Evolutionary conservation across 73 alveolate species (phyloP).

Genomic region (Uronychia setigera): DNA sequence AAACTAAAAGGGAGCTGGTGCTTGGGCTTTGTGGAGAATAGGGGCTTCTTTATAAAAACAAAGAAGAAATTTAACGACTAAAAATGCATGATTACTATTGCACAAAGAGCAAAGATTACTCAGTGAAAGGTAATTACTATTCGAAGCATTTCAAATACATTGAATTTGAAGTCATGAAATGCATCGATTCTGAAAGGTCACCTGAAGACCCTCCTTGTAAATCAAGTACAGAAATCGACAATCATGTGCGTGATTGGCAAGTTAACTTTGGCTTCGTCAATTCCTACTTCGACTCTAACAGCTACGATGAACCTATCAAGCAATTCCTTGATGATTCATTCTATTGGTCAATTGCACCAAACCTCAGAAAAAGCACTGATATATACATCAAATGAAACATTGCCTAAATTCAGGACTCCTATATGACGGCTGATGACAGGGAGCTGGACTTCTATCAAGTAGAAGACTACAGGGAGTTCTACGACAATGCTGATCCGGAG

Average conservation of each 20-base stretch:
- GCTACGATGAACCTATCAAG: slow-evolving; percentile 45
- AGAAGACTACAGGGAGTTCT: slow-evolving; percentile 24
- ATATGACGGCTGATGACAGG: slow-evolving; percentile 16
- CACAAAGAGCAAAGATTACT: neutral
- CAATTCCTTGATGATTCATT: slow-evolving; percentile 42
- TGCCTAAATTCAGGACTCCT: slow-evolving; percentile 18
- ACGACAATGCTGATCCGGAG: neutral
- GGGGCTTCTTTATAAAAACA: neutral
- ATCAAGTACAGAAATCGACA: neutral
- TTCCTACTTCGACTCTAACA: slow-evolving; percentile 32
- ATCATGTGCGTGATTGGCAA: neutral
- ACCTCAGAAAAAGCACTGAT: slow-evolving; percentile 45
- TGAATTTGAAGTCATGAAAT: neutral
- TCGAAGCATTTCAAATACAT: neutral
- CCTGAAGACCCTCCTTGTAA: neutral
- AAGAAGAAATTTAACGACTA: neutral
- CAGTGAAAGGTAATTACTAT: slow-evolving; percentile 2
- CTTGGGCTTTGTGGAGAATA: neutral
- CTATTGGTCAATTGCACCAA: slow-evolving; percentile 56
- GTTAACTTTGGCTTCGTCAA: slow-evolving; percentile 11
- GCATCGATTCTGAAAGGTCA: too few species aligned
- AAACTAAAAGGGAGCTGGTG: neutral
- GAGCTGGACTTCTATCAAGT: slow-evolving; percentile 22
- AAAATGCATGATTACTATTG: slow-evolving; percentile 3
- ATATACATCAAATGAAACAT: slow-evolving; percentile 30